A percentile compares a stretch with the other conserved stretches of the same genome.
These are phyloP conservation scores for Geotrichum australiense DNA, from an alignment of 1,139 yeast species.

Conservation along the genomic window DNA sequence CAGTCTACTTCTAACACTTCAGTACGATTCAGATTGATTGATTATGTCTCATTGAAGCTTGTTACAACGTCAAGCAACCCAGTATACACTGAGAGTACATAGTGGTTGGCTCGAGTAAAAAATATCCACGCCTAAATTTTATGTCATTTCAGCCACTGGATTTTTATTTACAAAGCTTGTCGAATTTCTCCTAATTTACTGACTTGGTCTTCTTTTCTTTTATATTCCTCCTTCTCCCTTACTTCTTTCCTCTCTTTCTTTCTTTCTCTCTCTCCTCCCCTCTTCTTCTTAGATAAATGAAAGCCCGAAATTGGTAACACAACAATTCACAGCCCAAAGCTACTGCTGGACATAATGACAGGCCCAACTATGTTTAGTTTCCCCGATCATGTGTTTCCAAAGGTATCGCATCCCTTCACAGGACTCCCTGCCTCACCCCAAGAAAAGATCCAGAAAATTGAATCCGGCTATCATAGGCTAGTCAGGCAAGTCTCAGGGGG, in stretches of 20 bases:
- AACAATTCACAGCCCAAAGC: neutral
- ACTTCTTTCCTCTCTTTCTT: neutral
- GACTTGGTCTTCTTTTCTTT: neutral
- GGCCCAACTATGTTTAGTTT: slow-evolving; percentile 22
- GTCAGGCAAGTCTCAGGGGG: slow-evolving; percentile 21
- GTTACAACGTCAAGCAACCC: no score
- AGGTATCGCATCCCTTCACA: slow-evolving; percentile 26
- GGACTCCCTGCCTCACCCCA: slow-evolving; percentile 29
- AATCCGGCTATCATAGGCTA: slow-evolving; percentile 23
- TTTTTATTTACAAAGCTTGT: neutral
- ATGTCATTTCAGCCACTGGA: slow-evolving; percentile 10
- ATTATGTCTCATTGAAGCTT: no score
- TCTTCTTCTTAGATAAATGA: slow-evolving; percentile 1
- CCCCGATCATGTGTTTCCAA: slow-evolving; percentile 32
- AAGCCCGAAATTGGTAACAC: neutral
- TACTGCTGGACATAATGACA: slow-evolving; percentile 12
- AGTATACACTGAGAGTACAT: no score
- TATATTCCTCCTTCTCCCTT: neutral
- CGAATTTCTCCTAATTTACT: neutral
- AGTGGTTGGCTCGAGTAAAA: no score
- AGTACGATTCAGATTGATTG: no score
- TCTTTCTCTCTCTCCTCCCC: neutral
- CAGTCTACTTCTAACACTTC: no score
- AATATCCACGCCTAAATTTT: no score
- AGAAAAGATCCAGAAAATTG: slow-evolving; percentile 26